Percentiles rank a stretch among this genome's conserved stretches.
Evolutionary conservation across 352 stramenopile species (phyloP).

Genomic region (Phytophthora colocasiae): DNA sequence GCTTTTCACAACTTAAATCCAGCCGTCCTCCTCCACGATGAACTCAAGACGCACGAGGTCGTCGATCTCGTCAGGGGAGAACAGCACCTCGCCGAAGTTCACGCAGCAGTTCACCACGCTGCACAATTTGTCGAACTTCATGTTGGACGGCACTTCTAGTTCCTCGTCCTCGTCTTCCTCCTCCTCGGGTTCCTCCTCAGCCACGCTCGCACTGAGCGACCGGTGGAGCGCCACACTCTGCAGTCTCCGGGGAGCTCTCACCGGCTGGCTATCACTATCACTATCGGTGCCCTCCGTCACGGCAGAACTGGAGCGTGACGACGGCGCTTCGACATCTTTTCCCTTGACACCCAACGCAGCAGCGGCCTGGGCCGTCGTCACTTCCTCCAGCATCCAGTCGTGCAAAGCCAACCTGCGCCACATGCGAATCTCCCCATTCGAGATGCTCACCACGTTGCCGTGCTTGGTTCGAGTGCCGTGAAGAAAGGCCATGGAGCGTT

Average conservation of each 20-base stretch:
- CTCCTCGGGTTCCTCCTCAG: constrained; percentile 44
- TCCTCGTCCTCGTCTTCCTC: constrained; percentile 48
- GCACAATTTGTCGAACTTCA: constrained; percentile 56
- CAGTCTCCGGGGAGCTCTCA: constrained; percentile 16
- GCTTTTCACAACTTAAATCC: constrained; percentile 59
- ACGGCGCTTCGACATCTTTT: constrained; percentile 51
- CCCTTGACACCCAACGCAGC: constrained; percentile 35
- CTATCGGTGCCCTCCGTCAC: constrained; percentile 65
- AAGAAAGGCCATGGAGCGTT: constrained; percentile 76
- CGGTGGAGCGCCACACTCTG: constrained; percentile 26
- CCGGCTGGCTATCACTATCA: constrained; percentile 54
- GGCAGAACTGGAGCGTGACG: constrained; percentile 51
- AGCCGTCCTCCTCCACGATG: constrained; percentile 83
- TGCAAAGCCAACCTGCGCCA: constrained; percentile 76
- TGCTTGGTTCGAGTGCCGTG: constrained; percentile 73
- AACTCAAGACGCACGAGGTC: constrained; percentile 81
- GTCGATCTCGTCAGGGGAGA: constrained; percentile 58
- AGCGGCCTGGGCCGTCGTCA: constrained; percentile 38
- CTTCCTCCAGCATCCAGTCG: constrained; percentile 70
- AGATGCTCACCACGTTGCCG: constrained; percentile 75
- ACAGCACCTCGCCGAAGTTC: constrained; percentile 63
- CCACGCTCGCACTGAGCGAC: constrained; percentile 36
- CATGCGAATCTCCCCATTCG: constrained; percentile 85
- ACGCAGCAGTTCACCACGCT: constrained; percentile 71
- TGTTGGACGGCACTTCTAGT: constrained; percentile 43